These are phyloP conservation scores for Calonectria pseudoturangicola DNA, from an alignment of 2,329 filamentous ascomycete species.

Conservation along the genomic window DNA sequence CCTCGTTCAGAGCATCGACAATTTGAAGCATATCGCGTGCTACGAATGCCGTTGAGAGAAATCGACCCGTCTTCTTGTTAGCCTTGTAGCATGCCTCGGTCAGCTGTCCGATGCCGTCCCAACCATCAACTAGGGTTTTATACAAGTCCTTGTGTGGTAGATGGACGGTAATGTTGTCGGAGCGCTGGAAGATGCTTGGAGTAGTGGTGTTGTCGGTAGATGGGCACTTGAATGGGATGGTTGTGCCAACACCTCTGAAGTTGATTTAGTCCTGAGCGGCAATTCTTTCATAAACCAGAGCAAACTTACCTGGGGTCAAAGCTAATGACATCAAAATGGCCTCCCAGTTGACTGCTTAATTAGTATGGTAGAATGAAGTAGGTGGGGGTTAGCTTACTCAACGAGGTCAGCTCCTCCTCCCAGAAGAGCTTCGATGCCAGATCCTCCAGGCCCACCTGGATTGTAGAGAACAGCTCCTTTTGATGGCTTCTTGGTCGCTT, in stretches of 20 bases:
- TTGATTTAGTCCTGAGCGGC: neutral
- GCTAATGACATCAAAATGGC: conserved; percentile 9
- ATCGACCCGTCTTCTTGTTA: neutral
- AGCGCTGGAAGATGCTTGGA: neutral
- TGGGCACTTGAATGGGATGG: conserved; percentile 11
- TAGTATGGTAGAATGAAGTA: neutral
- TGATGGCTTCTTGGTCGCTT: conserved; percentile 7
- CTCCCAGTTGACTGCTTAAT: neutral
- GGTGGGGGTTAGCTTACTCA: neutral
- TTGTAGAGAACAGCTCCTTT: conserved; percentile 12
- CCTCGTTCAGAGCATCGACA: conserved; percentile 1
- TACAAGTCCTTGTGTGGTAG: neutral
- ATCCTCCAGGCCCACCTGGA: conserved; percentile 9
- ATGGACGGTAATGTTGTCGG: neutral
- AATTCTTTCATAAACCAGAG: no score
- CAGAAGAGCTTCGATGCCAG: neutral
- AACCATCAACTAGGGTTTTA: neutral
- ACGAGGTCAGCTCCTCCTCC: neutral
- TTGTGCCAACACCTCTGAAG: neutral
- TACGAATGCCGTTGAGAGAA: conserved; percentile 13
- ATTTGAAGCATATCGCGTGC: conserved; percentile 18
- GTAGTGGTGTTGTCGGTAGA: neutral
- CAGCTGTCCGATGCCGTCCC: neutral
- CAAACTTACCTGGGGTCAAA: conserved; percentile 12
- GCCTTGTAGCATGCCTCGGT: neutral